Evolutionary conservation across 2,329 filamentous ascomycete species (phyloP), one percentile per base, ranked within the genome.

Genomic region (Passalora sequoiae): DNA sequence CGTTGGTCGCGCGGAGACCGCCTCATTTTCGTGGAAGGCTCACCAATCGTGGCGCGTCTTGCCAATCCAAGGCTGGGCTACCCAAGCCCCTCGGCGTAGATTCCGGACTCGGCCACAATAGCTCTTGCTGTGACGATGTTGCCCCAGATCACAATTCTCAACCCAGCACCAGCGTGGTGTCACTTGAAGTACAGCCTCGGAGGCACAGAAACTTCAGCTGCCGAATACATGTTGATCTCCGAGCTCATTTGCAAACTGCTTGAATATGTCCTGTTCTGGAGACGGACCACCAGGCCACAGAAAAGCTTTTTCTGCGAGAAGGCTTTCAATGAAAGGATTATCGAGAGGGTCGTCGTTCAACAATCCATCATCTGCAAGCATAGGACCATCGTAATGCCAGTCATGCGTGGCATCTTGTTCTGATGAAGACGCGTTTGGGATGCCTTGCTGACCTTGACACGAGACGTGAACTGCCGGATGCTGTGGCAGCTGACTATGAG

Each of bases 61-160:
- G 33, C 76, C 67, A 69, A 76, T 75, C 38, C 74, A 55, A 20
- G 56, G 49, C 37, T 63, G 59, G 43, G 54, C 62, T 22, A 73
- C 58, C 40, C 66, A 35, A 70, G 47, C 36, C 68, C 68, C 19
- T 63, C 68, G n/a, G 61, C 68, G 53, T 60, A 69, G 64, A 88
- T 86, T 35, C 84, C 84, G 51, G 84, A 88, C 44, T 88, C 81
- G 4, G 69, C 73, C 2, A 84, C 83, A 54, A 89, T 88, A 3
- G 84, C 84, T 38, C 77, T 78, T 6, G 83, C 84, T 13, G 84
- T 88, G n/a, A 79, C 71, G 48, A 86, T 68, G 57, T 86, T 86
- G 62, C 86, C 82, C 54, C 80, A 82, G 21, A 81, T 86, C 39
- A 86, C 81, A 81, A 86, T 85, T 54, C 83, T 81, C 36, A 86